phyloP scores from a whole-genome alignment of 441 rosid species.

The Populus hybrid region DNA sequence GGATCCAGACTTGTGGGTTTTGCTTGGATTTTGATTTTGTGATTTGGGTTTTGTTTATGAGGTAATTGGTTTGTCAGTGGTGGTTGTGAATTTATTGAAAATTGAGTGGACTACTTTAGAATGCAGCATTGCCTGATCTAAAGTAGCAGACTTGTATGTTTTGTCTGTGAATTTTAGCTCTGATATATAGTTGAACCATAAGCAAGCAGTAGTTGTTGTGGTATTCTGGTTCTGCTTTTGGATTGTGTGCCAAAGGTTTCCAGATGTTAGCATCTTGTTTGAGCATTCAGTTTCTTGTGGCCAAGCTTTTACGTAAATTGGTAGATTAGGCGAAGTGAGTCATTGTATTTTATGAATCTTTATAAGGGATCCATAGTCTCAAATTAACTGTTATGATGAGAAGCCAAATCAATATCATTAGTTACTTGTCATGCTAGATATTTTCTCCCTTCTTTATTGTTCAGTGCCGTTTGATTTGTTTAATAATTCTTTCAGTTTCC shows the following conservation, averaged over 20 bases:
- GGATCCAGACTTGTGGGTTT: slow-evolving; percentile 27
- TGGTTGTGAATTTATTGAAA: not conserved
- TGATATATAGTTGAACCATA: not conserved
- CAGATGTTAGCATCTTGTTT: not conserved
- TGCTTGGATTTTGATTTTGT: not conserved
- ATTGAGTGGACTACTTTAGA: not conserved
- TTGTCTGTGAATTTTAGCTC: not conserved
- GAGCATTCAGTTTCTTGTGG: not conserved
- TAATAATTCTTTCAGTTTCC: not conserved
- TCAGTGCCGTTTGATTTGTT: not conserved
- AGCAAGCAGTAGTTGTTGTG: not conserved
- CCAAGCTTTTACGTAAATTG: not conserved
- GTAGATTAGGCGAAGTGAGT: not conserved
- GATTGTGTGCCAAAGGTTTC: not conserved
- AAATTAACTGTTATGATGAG: not conserved
- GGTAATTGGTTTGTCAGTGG: not conserved
- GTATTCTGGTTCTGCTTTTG: not conserved
- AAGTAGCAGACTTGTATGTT: not conserved
- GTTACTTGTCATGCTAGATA: not conserved
- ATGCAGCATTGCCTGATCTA: not conserved
- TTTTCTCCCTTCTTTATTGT: not conserved
- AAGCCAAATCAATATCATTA: not conserved
- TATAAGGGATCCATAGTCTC: not conserved
- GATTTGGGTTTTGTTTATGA: not conserved
- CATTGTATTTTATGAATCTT: not conserved